phyloP scores from a whole-genome alignment of 2,329 filamentous ascomycete genomes.

The Sporothrix sp. region DNA sequence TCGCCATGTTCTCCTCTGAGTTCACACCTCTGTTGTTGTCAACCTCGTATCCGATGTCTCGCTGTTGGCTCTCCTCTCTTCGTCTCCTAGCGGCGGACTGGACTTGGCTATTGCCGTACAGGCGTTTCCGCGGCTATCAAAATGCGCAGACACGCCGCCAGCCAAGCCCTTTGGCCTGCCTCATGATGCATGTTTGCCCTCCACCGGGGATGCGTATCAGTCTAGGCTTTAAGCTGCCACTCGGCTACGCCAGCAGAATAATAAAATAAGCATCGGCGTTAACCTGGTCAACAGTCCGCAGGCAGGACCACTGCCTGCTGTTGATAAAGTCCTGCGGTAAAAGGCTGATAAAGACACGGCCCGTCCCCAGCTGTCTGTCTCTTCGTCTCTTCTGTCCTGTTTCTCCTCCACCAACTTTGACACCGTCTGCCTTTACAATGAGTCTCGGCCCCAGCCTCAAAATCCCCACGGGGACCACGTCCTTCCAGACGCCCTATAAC shows the following conservation, averaged over 20 bases:
- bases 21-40: neutral
- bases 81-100: neutral
- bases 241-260: too few relatives aligned
- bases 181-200: too few relatives aligned
- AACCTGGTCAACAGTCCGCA: too few relatives aligned
- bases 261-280: too few relatives aligned
- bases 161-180: neutral
- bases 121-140: neutral
- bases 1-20: neutral
- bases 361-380: too few relatives aligned
- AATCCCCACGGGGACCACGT: constrained; percentile 4
- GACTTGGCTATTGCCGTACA: neutral
- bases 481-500: constrained; percentile 21
- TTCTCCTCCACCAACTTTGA: neutral
- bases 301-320: too few relatives aligned
- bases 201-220: too few relatives aligned
- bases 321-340: too few relatives aligned
- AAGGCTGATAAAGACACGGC: too few relatives aligned
- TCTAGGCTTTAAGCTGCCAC: too few relatives aligned
- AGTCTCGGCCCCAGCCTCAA: constrained; percentile 21
- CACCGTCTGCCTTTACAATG: constrained; percentile 15
- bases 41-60: neutral
- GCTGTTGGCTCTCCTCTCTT: neutral
- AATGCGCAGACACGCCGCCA: neutral
- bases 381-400: too few relatives aligned